These are phyloP conservation scores for Syncephalastrum racemosum DNA, from an alignment of 371 early-diverging fungal genomes.

Conservation along the genomic window DNA sequence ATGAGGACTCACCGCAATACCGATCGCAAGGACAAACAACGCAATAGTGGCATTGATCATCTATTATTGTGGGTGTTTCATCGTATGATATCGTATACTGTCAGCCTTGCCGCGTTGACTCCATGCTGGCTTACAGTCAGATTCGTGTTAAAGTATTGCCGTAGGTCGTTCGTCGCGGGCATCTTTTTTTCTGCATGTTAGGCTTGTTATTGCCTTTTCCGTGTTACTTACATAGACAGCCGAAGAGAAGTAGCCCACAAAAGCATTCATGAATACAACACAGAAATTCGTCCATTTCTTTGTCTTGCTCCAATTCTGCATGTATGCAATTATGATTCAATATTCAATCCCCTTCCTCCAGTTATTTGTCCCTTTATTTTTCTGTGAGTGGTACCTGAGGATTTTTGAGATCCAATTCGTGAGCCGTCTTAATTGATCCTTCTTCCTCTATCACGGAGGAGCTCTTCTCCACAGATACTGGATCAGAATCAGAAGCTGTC, in stretches of 20 bases:
- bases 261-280: conserved; percentile 27
- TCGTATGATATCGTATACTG: too few species aligned
- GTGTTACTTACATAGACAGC: conserved; percentile 27
- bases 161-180: conserved; percentile 34
- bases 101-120: too few species aligned
- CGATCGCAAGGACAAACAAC: conserved; percentile 14
- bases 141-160: conserved; percentile 13
- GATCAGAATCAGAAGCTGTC: too few species aligned
- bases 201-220: too few species aligned
- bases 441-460: too few species aligned
- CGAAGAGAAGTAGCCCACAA: conserved; percentile 37
- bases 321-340: too few species aligned
- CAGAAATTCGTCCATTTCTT: conserved; percentile 22
- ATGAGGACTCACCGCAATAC: conserved; percentile 16
- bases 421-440: too few species aligned
- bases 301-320: conserved; percentile 33
- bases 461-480: too few species aligned
- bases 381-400: too few species aligned
- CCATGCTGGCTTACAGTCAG: conserved; percentile 13
- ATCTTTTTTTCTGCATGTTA: conserved; percentile 24
- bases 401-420: too few species aligned
- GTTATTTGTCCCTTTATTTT: too few species aligned
- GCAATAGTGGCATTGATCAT: conserved; percentile 25
- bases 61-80: conserved; percentile 3
- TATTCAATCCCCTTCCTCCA: too few species aligned